These are phyloP conservation scores for Macadamia integrifolia DNA, from an alignment of 164 flowering plant species.

Conservation along the genomic window DNA sequence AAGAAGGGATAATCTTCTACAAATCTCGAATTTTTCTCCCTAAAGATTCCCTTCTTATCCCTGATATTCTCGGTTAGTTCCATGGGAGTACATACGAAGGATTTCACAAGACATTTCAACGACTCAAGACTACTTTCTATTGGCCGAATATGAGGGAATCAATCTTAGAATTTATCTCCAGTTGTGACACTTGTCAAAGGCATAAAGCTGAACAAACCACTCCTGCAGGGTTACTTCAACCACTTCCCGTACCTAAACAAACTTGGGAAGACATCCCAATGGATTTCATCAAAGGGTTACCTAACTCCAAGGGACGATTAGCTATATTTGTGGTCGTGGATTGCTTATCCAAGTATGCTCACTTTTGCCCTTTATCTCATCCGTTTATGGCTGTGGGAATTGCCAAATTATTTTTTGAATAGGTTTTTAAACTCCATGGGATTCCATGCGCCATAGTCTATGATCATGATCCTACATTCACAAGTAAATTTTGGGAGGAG, in stretches of 20 bases:
- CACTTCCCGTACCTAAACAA: neutral
- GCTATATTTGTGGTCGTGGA: neutral
- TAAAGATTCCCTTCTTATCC: neutral
- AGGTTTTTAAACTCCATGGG: too few species aligned
- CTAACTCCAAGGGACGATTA: neutral
- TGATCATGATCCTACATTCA: neutral
- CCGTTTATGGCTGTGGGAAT: too few species aligned
- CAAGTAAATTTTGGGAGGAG: neutral
- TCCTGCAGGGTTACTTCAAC: neutral
- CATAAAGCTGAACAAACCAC: neutral
- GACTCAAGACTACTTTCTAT: too few species aligned
- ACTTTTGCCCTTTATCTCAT: too few species aligned
- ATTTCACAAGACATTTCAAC: too few species aligned
- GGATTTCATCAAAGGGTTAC: constrained; percentile 3
- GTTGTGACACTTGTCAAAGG: neutral
- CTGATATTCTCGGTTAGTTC: neutral
- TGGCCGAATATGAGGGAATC: neutral
- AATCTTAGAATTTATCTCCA: neutral
- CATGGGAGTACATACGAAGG: too few species aligned
- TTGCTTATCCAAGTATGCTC: neutral
- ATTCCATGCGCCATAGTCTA: too few species aligned
- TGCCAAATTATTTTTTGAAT: too few species aligned
- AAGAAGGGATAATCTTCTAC: neutral
- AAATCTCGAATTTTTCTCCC: neutral
- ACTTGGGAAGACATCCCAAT: neutral